These are phyloP conservation scores for Coffea canephora DNA, from an alignment of 257 asterid species.

Conservation along the genomic window DNA sequence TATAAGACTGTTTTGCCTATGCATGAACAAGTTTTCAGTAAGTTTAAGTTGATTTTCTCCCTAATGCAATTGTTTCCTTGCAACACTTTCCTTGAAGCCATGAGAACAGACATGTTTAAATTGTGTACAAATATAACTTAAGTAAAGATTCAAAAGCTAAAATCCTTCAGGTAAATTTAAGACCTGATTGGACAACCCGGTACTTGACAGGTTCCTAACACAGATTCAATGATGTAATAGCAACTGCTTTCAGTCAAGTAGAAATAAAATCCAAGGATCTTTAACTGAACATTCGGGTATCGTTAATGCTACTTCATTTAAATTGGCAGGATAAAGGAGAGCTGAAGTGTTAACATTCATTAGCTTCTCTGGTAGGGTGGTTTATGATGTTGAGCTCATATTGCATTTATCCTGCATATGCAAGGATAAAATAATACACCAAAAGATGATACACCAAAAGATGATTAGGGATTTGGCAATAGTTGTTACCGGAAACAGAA, in stretches of 20 bases:
- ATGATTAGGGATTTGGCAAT: background rate
- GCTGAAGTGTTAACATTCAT: background rate
- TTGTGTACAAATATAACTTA: background rate
- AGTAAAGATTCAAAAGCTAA: background rate
- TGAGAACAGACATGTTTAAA: background rate
- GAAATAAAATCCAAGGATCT: background rate
- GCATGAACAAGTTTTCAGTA: background rate
- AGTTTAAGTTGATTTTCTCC: background rate
- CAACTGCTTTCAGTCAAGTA: background rate
- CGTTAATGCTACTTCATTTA: background rate
- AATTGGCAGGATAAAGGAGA: background rate
- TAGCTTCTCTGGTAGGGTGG: background rate
- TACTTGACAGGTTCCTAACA: background rate
- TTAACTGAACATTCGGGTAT: background rate
- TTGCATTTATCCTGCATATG: conserved; percentile 5
- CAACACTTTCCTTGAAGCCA: background rate
- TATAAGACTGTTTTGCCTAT: background rate
- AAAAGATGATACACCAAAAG: background rate
- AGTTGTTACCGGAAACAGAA: conserved; percentile 73
- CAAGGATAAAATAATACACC: background rate
- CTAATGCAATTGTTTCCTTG: background rate
- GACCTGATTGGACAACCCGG: background rate
- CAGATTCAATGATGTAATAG: background rate
- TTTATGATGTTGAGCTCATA: background rate
- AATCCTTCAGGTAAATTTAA: background rate